Evolutionary conservation across 208 protist genomes (phyloP).

Genomic region (Leishmania tarentolae): DNA sequence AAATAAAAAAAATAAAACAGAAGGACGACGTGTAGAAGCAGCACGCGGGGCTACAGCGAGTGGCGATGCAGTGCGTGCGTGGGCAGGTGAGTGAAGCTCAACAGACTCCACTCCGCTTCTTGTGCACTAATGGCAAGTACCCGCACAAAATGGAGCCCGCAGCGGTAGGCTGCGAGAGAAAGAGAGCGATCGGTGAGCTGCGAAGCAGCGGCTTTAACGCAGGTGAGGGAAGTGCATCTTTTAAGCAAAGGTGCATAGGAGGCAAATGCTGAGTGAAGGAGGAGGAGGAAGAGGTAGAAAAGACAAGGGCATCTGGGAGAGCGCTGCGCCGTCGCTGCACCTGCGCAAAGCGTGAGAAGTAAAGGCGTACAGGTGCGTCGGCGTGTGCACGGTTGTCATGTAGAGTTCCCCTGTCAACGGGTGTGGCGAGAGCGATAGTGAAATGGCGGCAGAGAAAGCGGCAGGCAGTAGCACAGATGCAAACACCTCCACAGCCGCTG

Average conservation of each 20-base stretch:
- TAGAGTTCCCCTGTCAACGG: background rate
- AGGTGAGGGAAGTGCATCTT: background rate
- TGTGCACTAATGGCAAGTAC: background rate
- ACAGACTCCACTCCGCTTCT: background rate
- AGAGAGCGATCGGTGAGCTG: conserved; percentile 2
- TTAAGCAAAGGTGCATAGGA: background rate
- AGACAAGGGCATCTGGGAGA: background rate
- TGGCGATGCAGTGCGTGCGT: background rate
- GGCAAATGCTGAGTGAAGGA: background rate
- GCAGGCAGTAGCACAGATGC: background rate
- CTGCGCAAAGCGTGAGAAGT: background rate
- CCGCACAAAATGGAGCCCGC: background rate
- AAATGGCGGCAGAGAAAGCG: background rate
- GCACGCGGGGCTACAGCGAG: background rate
- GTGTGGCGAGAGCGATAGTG: background rate
- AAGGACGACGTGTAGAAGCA: background rate
- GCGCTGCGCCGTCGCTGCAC: background rate
- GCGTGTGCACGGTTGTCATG: background rate
- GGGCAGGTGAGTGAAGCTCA: background rate
- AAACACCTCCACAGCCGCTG: background rate
- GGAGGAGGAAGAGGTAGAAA: background rate
- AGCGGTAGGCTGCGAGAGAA: background rate
- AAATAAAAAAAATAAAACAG: no score
- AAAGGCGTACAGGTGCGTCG: background rate
- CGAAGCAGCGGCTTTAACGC: background rate